A percentile compares a stretch with the other conserved stretches of the same genome.
Conservation (phyloP, 805 yeast species). For the Geotrichum ghanense region DNA sequence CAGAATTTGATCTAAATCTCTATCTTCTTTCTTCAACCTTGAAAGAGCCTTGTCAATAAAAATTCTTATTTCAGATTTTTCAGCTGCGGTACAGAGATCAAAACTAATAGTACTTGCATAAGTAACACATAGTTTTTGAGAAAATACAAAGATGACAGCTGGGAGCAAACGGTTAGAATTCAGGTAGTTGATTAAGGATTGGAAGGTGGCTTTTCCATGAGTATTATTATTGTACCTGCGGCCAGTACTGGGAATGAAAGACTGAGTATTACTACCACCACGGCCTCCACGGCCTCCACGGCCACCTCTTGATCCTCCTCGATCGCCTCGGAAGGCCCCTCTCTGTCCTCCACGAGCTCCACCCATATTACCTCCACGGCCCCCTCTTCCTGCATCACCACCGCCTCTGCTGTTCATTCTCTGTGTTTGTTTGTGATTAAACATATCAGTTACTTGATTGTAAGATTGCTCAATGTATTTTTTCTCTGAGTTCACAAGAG, state of each 20-base stretch:
- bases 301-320: slow-evolving; percentile 23
- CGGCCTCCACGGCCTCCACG: slow-evolving; percentile 2
- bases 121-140: slow-evolving; percentile 87
- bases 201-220: slow-evolving; percentile 74
- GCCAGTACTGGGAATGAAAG: slow-evolving; percentile 7
- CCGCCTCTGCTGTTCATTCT: slow-evolving; percentile 29
- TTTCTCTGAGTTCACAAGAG: slow-evolving; percentile 64
- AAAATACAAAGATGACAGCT: slow-evolving; percentile 86
- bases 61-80: slow-evolving; percentile 85
- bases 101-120: slow-evolving; percentile 73
- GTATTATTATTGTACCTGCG: slow-evolving; percentile 15
- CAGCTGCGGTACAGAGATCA: slow-evolving; percentile 74
- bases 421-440: slow-evolving; percentile 21
- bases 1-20: slow-evolving; percentile 85
- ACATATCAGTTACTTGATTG: slow-evolving; percentile 6
- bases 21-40: slow-evolving; percentile 80
- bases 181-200: slow-evolving; percentile 57
- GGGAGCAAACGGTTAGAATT: slow-evolving; percentile 67
- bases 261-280: slow-evolving; percentile 1
- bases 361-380: slow-evolving; percentile 23
- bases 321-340: slow-evolving; percentile 16
- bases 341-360: slow-evolving; percentile 28
- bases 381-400: slow-evolving; percentile 18
- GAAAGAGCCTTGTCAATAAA: slow-evolving; percentile 83
- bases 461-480: slow-evolving; percentile 57